Base-by-base conservation (phyloP, 2,329 filamentous ascomycete genomes). In the Scedosporium boydii region DNA sequence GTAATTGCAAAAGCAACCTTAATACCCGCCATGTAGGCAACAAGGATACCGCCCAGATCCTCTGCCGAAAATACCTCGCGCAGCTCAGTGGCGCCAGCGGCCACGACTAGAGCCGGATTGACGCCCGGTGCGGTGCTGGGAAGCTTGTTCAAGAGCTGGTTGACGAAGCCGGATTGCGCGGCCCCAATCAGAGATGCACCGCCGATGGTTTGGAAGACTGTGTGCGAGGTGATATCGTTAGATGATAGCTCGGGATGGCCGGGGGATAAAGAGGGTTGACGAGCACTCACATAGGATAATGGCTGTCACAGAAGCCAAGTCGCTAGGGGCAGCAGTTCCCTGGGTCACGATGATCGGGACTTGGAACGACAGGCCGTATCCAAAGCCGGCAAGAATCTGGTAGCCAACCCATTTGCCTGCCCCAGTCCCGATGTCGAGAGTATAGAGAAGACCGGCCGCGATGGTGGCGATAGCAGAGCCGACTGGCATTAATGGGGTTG, bases 21-120 rank as follows among this genome's bases (percentile, higher is more conserved):
- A 67, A 87, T 82, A 0, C 83, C 83, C 61, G 82, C 73, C 67
- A 82, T 88, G 74, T 90, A 90, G 0, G 83, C 85, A 0, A 71
- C 66, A 27, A 88, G 76, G 48, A 90, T 84, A 0, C 77, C 75
- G 0, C 74, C 68, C 2, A 87, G 74, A 63, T 77, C 78, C n/a
- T 81, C 69, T 0, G 68, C 62, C 0, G 77, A 69, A 65, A 89
- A 83, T 1, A 73, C 73, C 4, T 69, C 64, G 66, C 84, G 80
- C 44, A 91, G 76, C 65, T 83, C 79, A 0, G 85, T 88, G 3
- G 80, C 79, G 16, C 80, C 80, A 0, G 76, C 76, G 1, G 73
- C 67, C 41, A 79, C 70, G 3, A 82, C 73, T 0, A 67, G 65
- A 5, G 62, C 65, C 9, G 75, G 69, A 66, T 73, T 69, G 42